Conservation (phyloP, 2,329 filamentous ascomycete species). For the Venturia pyrina region DNA sequence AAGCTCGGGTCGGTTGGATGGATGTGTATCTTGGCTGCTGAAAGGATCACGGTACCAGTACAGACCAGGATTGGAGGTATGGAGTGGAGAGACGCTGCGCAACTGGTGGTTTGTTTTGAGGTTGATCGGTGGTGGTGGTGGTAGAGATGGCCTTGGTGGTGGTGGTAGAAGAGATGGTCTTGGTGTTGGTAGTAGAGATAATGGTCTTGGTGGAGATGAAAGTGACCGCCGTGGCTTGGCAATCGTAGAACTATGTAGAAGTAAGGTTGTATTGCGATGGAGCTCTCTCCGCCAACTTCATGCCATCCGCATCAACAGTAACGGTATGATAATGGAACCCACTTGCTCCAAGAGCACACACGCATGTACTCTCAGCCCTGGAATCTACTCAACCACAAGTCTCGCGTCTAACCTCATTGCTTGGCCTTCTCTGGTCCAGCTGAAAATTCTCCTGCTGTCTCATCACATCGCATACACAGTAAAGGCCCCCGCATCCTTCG, state of each 20-base stretch:
- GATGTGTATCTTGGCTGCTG: background rate
- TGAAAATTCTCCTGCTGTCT: background rate
- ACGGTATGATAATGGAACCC: too few relatives aligned
- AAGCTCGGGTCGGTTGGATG: background rate
- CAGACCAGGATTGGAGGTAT: background rate
- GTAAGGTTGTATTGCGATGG: too few relatives aligned
- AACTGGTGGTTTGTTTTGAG: background rate
- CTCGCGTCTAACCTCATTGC: background rate
- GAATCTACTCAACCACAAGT: too few relatives aligned
- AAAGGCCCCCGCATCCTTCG: background rate
- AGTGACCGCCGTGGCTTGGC: too few relatives aligned
- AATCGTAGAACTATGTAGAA: too few relatives aligned
- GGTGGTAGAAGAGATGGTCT: too few relatives aligned
- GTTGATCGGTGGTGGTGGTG: background rate
- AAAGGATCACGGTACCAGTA: background rate
- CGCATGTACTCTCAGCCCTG: too few relatives aligned
- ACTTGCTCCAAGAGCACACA: too few relatives aligned
- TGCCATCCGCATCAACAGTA: too few relatives aligned
- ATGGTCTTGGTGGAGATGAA: too few relatives aligned
- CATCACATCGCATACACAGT: slow-evolving; percentile 3
- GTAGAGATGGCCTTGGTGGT: background rate
- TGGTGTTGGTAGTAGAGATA: too few relatives aligned
- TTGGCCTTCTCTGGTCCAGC: background rate
- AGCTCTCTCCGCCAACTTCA: too few relatives aligned
- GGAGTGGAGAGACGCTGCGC: background rate